Percentiles rank a stretch among this genome's conserved stretches.
phyloP scores from a whole-genome alignment of 2,329 filamentous ascomycete genomes.

The Cercospora citrullina region DNA sequence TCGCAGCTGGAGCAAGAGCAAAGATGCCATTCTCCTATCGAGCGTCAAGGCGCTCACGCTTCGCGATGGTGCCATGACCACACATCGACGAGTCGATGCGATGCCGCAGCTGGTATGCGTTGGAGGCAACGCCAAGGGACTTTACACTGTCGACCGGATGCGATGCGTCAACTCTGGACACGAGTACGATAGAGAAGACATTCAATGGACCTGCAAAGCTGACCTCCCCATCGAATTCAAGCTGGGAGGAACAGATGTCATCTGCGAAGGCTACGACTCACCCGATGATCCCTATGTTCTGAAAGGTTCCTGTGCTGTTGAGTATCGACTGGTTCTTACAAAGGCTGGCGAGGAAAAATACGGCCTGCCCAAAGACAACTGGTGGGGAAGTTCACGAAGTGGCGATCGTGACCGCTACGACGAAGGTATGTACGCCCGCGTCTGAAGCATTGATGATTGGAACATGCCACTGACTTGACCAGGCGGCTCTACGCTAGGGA shows the following conservation, averaged over 20 bases:
- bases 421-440: neutral
- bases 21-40: conserved; percentile 54
- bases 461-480: neutral
- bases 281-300: conserved; percentile 82
- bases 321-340: conserved; percentile 80
- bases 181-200: conserved; percentile 74
- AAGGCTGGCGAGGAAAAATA: conserved; percentile 56
- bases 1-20: conserved; percentile 26
- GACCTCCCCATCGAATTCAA: conserved; percentile 64
- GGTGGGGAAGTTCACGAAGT: neutral
- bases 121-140: conserved; percentile 59
- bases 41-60: conserved; percentile 78
- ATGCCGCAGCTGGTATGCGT: conserved; percentile 74
- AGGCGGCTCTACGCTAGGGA: conserved; percentile 6
- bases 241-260: conserved; percentile 82
- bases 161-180: conserved; percentile 84
- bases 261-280: conserved; percentile 83
- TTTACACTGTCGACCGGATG: conserved; percentile 78
- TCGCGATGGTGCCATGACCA: conserved; percentile 65
- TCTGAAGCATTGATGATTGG: neutral
- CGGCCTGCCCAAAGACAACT: conserved; percentile 8
- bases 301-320: conserved; percentile 87
- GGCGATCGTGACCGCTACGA: neutral
- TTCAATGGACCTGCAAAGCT: conserved; percentile 88
- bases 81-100: conserved; percentile 71